Percentiles rank a stretch among this genome's conserved stretches.
phyloP scores from a whole-genome alignment of 805 yeast genomes.

The Cyberlindnera sargentensis region DNA sequence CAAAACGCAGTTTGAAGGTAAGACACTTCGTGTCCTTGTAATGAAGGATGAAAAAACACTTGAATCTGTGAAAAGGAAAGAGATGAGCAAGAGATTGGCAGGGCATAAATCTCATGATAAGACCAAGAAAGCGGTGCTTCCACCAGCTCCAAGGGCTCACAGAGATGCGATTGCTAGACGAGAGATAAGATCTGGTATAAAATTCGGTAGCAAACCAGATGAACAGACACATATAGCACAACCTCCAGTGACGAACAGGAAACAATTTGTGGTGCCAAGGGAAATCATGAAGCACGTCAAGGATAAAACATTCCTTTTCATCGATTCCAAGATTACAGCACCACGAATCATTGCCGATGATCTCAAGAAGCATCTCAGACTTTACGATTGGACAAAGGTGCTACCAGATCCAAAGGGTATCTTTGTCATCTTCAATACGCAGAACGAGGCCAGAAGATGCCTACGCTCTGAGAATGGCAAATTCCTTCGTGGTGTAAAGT shows the following conservation, averaged over 20 bases:
- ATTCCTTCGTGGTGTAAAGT: slow-evolving; percentile 36
- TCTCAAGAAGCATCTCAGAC: slow-evolving; percentile 49
- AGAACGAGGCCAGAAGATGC: slow-evolving; percentile 52
- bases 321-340: slow-evolving; percentile 40
- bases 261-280: slow-evolving; percentile 32
- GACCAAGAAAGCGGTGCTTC: slow-evolving; percentile 17
- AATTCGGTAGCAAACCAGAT: not conserved
- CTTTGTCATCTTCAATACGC: slow-evolving; percentile 59
- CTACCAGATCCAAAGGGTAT: slow-evolving; percentile 59
- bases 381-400: slow-evolving; percentile 61
- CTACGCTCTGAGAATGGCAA: slow-evolving; percentile 55
- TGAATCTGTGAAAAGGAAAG: slow-evolving; percentile 21
- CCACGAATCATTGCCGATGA: slow-evolving; percentile 41
- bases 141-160: slow-evolving; percentile 24
- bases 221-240: slow-evolving; percentile 9
- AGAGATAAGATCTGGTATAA: slow-evolving; percentile 1
- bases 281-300: slow-evolving; percentile 44
- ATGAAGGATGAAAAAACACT: slow-evolving; percentile 38
- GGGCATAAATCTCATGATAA: slow-evolving; percentile 16
- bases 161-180: slow-evolving; percentile 12
- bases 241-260: not conserved
- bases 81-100: slow-evolving; percentile 2
- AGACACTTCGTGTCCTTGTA: slow-evolving; percentile 43
- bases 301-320: slow-evolving; percentile 51
- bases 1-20: slow-evolving; percentile 44